Evolutionary conservation across 495 filamentous ascomycete species (phyloP), one percentile per base, ranked within the genome.

Genomic region (Jackrogersella multiformis): DNA sequence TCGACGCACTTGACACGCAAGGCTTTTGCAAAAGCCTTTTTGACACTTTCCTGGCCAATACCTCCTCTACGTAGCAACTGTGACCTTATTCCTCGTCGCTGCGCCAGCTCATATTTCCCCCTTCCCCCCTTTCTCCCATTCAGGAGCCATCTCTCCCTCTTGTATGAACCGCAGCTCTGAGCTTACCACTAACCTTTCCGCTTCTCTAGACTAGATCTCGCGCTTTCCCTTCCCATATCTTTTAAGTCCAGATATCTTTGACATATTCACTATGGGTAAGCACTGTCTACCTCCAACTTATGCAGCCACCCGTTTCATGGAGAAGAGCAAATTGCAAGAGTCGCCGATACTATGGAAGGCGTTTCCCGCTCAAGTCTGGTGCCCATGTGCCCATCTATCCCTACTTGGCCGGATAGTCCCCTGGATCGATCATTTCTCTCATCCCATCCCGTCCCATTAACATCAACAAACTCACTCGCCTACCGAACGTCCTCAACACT

Each of bases 181-280:
- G 45, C 39, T 28, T 5, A 30, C 24, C 18, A 51, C 69, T 72
- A 54, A 74, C 39, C 46, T 46, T 66, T 61, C 49, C 30, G 28
- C 30, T 9, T 60, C 61, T 49, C 12, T 46, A 74, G 67, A 70
- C 45, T 66, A 56, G 21, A 61, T 35, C 44, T 71, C 67, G 61
- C 62, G 41, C 68, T 66, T 74, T 72, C 69, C 57, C 44, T 65
- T 51, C 32, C 44, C 51, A 56, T 64, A 75, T 70, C 54, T 72
- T 36, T 59, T 74, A 74, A 44, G 51, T 56, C 39, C 42, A 46
- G 63, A 73, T 56, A 71, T 72, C 60, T 59, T 74, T 67, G 61
- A 73, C 68, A 55, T 66, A 73, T 79, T 78, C 60, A 74, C 62
- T 75, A 83, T 82, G 80, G 81, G 81, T 82, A 83, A 82, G 80